These are phyloP conservation scores for Schizophyllum amplum DNA, from an alignment of 1,284 basidiomycete species.

Conservation along the genomic window DNA sequence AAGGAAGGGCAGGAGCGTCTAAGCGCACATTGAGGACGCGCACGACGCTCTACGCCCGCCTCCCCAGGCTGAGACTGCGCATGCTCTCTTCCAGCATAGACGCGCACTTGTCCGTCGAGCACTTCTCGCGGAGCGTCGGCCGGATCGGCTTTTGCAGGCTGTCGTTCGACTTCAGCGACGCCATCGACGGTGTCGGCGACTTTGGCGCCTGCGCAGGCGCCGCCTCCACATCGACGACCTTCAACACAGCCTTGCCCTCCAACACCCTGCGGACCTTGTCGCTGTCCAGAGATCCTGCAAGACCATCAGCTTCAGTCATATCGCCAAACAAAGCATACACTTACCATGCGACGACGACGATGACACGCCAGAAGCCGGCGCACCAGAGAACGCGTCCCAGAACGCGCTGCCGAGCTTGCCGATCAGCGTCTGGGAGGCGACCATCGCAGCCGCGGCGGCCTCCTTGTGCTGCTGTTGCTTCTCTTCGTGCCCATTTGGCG, in stretches of 20 bases:
- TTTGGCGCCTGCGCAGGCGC: constrained; percentile 8
- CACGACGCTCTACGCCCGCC: too few species aligned
- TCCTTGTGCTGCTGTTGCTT: constrained; percentile 29
- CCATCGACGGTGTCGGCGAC: constrained; percentile 1
- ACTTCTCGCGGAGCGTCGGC: background rate
- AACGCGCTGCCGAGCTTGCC: constrained; percentile 62
- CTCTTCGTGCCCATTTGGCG: constrained; percentile 14
- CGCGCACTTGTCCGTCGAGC: background rate
- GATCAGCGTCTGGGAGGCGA: constrained; percentile 65
- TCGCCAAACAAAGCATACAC: background rate
- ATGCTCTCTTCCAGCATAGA: constrained; percentile 52
- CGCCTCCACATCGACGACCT: constrained; percentile 62
- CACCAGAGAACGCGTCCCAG: constrained; percentile 72
- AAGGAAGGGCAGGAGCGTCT: too few species aligned
- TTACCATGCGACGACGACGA: constrained; percentile 9
- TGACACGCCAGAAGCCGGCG: constrained; percentile 19
- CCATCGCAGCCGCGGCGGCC: constrained; percentile 47
- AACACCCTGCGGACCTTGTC: constrained; percentile 72
- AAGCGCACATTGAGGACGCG: too few species aligned
- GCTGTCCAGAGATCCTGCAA: constrained; percentile 43
- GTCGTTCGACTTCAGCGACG: background rate
- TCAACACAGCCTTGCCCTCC: constrained; percentile 68
- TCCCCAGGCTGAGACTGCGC: constrained; percentile 45
- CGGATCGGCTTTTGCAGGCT: background rate
- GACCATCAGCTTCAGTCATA: background rate